These are phyloP conservation scores for sorghum (Sorghum bicolor) DNA, from an alignment of 176 grass and related monocot species.

Conservation along the genomic window DNA sequence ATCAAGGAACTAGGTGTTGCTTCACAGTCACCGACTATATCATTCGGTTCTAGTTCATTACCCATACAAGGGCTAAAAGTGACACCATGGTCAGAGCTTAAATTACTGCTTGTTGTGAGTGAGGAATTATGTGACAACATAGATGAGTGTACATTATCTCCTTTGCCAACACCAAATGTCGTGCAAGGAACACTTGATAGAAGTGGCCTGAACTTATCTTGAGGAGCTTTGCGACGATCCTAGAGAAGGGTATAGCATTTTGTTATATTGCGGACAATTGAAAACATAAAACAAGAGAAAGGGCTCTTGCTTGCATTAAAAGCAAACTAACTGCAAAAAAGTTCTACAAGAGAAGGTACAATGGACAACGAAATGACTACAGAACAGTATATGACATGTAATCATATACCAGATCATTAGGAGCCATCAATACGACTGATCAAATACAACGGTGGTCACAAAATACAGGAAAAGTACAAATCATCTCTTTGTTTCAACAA, in stretches of 20 bases:
- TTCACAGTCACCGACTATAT: constrained; percentile 49
- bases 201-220: constrained; percentile 92
- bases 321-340: constrained; percentile 6
- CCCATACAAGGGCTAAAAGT: constrained; percentile 48
- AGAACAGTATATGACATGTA: background rate
- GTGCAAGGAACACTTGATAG: constrained; percentile 80
- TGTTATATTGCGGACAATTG: constrained; percentile 10
- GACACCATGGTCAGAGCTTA: constrained; percentile 54
- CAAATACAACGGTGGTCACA: background rate
- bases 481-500: background rate
- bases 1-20: constrained; percentile 30
- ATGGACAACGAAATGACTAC: constrained; percentile 4
- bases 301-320: constrained; percentile 12
- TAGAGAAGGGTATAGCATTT: constrained; percentile 39
- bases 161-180: constrained; percentile 55
- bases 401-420: constrained; percentile 1
- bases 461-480: constrained; percentile 3
- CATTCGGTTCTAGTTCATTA: constrained; percentile 44
- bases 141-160: constrained; percentile 34
- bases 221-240: constrained; percentile 82
- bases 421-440: background rate
- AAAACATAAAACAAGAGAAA: constrained; percentile 6
- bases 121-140: constrained; percentile 68
- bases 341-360: background rate
- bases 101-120: constrained; percentile 62